Percentiles rank a stretch among this genome's conserved stretches.
Evolutionary conservation across 2,329 filamentous ascomycete genomes (phyloP).

Genomic region (Catunica adiposa): DNA sequence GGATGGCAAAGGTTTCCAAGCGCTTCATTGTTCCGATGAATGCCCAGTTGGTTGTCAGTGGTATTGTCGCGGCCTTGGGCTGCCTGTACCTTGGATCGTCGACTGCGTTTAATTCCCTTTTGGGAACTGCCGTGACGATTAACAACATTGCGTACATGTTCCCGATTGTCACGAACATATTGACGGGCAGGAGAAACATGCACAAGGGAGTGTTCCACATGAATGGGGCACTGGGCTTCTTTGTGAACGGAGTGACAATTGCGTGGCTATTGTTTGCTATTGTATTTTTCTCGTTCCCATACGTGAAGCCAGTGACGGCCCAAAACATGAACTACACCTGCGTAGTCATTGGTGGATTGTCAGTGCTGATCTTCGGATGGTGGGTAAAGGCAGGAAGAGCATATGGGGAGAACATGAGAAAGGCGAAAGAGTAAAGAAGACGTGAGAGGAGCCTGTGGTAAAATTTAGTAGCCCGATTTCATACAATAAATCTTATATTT

Average conservation of each 20-base stretch:
- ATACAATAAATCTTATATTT: no score
- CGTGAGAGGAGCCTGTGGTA: no score
- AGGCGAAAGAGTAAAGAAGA: slow-evolving; percentile 22
- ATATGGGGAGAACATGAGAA: slow-evolving; percentile 25
- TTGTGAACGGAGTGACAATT: slow-evolving; percentile 23
- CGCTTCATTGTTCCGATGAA: slow-evolving; percentile 24
- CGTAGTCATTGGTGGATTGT: slow-evolving; percentile 26
- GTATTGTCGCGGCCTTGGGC: slow-evolving; percentile 24
- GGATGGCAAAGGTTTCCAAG: slow-evolving; percentile 24
- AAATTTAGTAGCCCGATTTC: no score
- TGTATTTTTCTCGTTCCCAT: slow-evolving; percentile 30
- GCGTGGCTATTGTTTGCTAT: slow-evolving; percentile 26
- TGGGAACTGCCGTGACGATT: slow-evolving; percentile 25
- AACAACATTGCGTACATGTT: slow-evolving; percentile 30
- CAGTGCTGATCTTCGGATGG: slow-evolving; percentile 24
- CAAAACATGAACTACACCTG: slow-evolving; percentile 30
- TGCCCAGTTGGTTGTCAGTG: slow-evolving; percentile 22
- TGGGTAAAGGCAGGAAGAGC: slow-evolving; percentile 26
- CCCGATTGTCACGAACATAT: slow-evolving; percentile 28
- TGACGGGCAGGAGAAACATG: slow-evolving; percentile 25
- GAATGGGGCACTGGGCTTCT: slow-evolving; percentile 20
- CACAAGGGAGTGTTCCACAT: slow-evolving; percentile 26
- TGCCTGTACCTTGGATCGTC: slow-evolving; percentile 28
- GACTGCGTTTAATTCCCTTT: slow-evolving; percentile 29
- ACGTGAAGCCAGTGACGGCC: slow-evolving; percentile 23